Base-by-base conservation (phyloP, 257 asterid species). In the Echium plantagineum region DNA sequence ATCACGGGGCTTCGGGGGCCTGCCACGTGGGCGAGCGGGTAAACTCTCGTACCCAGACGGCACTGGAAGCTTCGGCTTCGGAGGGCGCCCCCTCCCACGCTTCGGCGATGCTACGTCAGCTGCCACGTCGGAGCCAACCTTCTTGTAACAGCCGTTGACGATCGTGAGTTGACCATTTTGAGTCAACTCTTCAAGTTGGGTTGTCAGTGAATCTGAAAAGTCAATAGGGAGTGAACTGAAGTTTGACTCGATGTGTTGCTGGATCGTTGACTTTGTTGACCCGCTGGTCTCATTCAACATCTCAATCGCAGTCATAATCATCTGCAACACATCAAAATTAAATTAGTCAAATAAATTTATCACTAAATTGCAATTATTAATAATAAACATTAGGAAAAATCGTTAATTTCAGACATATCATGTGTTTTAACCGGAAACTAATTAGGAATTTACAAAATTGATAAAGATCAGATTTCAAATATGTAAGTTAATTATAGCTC, bases 61-160 rank as follows among this genome's bases (percentile, higher is more conserved):
- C 0, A 77, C 69, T 1, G 81, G 65, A 0, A 75, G n/a, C 66
- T 85, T 90, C 2, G 94, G 85, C 72, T 90, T 90, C 0, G 98
- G 96, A 0, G 98, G 98, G 2, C 97, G 96, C 0, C 97, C 97
- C 3, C 97, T 94, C 21, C 96, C 96, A 1, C 87, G 95, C 2
- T 85, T 89, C 15, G 96, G 95, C 17, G 15, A 15, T 16, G 48
- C 2, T 9, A 5, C 42, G 46, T 35, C 46, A 2, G 89, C 69
- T 26, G 5, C 5, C 32, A 28, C 32, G 62, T 83, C 77, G 0
- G 91, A 87, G 54, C 83, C 82, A 15, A 91, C 83, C 32, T 66
- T 78, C 53, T 74, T 71, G 85, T 87, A 85, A 58, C 83, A 85
- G 71, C 85, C 87, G 67, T 87, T 90, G 54, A 64, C 5, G 65